Evolutionary conservation across 345 rosid genomes (phyloP).

Genomic region (Microthlaspi erraticum): DNA sequence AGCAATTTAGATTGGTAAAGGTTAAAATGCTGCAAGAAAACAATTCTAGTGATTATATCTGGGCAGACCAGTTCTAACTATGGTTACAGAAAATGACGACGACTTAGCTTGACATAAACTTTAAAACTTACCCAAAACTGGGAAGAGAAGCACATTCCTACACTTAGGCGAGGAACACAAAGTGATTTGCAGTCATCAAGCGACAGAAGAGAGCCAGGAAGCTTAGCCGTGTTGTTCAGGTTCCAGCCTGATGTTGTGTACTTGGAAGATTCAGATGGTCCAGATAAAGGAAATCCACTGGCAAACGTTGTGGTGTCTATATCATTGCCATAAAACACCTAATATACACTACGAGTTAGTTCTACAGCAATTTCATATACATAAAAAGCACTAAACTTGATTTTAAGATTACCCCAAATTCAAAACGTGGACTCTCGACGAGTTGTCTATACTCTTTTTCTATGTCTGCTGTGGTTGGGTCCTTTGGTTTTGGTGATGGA

Average conservation of each 20-base stretch:
- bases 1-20: constrained; percentile 14
- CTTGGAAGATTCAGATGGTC: constrained; percentile 37
- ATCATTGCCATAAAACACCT: constrained; percentile 64
- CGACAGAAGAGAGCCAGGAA: constrained; percentile 71
- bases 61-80: constrained; percentile 3
- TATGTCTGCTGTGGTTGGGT: constrained; percentile 51
- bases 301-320: constrained; percentile 57
- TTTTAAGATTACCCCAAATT: constrained; percentile 57
- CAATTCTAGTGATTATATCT: background rate
- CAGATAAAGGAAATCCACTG: constrained; percentile 68
- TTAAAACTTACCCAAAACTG: constrained; percentile 63
- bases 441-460: constrained; percentile 67
- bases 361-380: background rate
- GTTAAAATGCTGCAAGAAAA: constrained; percentile 3
- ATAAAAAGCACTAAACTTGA: constrained; percentile 27
- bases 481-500: constrained; percentile 31
- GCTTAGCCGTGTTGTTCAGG: constrained; percentile 63
- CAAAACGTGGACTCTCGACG: constrained; percentile 59
- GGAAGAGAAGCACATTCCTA: constrained; percentile 81
- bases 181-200: constrained; percentile 53
- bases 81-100: constrained; percentile 1
- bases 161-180: constrained; percentile 57
- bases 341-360: constrained; percentile 39
- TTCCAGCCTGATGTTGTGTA: constrained; percentile 70
- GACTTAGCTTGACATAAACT: constrained; percentile 17